phyloP scores from a whole-genome alignment of 768 basidiomycete genomes.

The Boletus rubroflammeus region DNA sequence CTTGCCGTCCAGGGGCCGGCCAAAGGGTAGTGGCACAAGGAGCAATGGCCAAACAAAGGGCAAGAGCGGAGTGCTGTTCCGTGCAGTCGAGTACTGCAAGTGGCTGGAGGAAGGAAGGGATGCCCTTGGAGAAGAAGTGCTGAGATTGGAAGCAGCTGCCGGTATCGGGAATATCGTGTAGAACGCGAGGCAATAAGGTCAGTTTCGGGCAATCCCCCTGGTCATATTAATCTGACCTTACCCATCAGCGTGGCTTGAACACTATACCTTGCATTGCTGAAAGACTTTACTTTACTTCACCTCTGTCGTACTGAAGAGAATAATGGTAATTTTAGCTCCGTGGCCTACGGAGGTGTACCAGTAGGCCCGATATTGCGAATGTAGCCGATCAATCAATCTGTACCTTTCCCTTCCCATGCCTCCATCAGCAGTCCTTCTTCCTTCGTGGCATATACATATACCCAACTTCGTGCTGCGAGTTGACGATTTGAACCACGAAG shows the following conservation, averaged over 20 bases:
- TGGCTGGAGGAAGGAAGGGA: conserved; percentile 85
- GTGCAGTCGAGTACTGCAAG: conserved; percentile 78
- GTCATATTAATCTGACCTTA: not conserved
- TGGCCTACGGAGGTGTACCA: not conserved
- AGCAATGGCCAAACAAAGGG: conserved; percentile 73
- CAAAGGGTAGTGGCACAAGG: conserved; percentile 69
- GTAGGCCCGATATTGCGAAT: not conserved
- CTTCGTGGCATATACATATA: conserved; percentile 49
- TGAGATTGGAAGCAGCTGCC: conserved; percentile 62
- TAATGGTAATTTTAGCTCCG: conserved; percentile 7
- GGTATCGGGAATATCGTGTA: conserved; percentile 38
- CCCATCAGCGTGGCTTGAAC: not conserved
- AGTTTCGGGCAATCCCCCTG: not conserved
- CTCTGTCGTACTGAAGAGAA: not conserved
- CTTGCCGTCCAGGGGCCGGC: conserved; percentile 74
- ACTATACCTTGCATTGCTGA: not conserved
- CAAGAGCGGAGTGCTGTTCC: conserved; percentile 85
- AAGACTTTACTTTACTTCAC: not conserved
- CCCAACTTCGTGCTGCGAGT: conserved; percentile 55
- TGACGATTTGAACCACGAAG: conserved; percentile 58
- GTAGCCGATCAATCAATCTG: conserved; percentile 1
- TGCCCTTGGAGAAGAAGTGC: conserved; percentile 65
- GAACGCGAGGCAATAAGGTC: conserved; percentile 12
- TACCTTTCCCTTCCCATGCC: conserved; percentile 17
- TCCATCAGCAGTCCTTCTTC: conserved; percentile 19